phyloP scores from a whole-genome alignment of 1,284 basidiomycete species.

The Ceratobasidium sp. region DNA sequence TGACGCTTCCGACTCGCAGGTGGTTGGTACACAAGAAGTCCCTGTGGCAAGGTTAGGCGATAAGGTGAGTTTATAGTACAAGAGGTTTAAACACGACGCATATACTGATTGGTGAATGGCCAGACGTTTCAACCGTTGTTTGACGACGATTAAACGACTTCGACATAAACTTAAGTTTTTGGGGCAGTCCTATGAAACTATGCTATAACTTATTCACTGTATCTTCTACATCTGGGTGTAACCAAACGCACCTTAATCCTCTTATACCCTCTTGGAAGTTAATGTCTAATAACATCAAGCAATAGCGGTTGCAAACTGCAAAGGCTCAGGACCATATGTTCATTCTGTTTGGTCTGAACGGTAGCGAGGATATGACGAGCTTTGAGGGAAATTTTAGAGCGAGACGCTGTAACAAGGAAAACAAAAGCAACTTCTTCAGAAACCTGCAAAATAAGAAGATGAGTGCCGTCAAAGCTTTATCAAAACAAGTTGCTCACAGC shows the following conservation, averaged over 20 bases:
- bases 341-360: not conserved
- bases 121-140: constrained; percentile 37
- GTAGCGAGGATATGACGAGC: not conserved
- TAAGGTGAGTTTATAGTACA: constrained; percentile 15
- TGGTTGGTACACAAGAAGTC: constrained; percentile 24
- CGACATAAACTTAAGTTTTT: not conserved
- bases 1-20: constrained; percentile 30
- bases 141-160: constrained; percentile 9
- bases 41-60: constrained; percentile 28
- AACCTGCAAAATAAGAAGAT: not conserved
- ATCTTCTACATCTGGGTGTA: no score
- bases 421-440: not conserved
- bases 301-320: no score
- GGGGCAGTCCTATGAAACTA: not conserved
- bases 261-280: no score
- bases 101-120: not conserved
- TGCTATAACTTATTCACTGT: not conserved
- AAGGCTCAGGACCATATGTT: no score
- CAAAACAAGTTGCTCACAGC: constrained; percentile 66
- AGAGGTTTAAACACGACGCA: not conserved
- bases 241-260: no score
- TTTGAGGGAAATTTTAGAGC: not conserved
- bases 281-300: no score
- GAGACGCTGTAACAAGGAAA: not conserved
- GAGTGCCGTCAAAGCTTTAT: not conserved